Evolutionary conservation across 2,329 filamentous ascomycete genomes (phyloP), one percentile per base, ranked within the genome.

Genomic region (Claviceps digitariae): DNA sequence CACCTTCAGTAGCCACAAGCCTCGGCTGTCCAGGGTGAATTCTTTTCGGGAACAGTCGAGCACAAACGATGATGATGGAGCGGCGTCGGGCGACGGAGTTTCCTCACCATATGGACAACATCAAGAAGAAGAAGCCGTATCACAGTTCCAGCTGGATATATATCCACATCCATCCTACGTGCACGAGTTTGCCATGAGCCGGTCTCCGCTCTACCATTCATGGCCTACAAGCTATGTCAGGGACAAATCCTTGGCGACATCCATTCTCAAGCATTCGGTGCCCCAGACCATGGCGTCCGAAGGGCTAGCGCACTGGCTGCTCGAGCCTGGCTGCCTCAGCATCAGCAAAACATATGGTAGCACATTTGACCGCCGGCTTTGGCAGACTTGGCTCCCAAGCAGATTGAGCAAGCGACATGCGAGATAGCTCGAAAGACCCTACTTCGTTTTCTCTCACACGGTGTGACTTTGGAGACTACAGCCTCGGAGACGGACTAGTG

Each of bases 221-320:
- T 78, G 75, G 75, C 71, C 73, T 1, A 53, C 60, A 1, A 58
- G 61, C 15, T 63, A 62, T 57, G 57, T 63, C 29, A 59, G 62
- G 31, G 57, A 69, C 41, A 56, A 56, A 52, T 68, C 70, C 15
- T 66, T 72, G 52, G 60, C 68, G 25, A 65, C 66, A 9, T 62
- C 63, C 20, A 67, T 67, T 2, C 63, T 78, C 47, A 61, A 60
- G 52, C 63, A 64, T 31, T 66, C 67, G 2, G 61, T 76, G 25
- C 74, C 74, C 0, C 56, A 61, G 7, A 67, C 61, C 36, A 62
- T 73, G 53, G 63, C 64, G 17, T 60, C 63, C 9, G 63, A 63
- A 8, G 74, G 71, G 4, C 62, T 77, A 34, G 65, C 64, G 25
- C 70, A 76, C 57, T 78, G 75, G 75, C 60, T 61, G 17, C 51